Percentiles rank a stretch among this genome's conserved stretches.
Conservation (phyloP, 2,329 filamentous ascomycete genomes). For the Leptographium flavum region DNA sequence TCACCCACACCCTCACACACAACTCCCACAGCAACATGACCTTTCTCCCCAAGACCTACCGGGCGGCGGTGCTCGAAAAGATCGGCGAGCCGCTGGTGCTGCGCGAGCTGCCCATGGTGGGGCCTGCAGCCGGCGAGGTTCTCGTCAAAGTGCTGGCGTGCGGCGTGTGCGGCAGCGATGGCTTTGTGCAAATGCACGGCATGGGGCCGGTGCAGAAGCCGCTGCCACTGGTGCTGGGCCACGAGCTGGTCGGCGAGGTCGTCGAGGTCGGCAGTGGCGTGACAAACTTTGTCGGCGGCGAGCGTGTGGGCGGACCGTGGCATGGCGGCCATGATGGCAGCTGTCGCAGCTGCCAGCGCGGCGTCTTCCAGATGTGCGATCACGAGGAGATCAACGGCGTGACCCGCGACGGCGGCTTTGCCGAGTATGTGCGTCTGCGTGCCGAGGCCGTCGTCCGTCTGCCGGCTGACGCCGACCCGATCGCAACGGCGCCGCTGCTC, state of each 20-base stretch:
- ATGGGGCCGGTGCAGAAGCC: conserved; percentile 34
- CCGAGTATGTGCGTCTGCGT: conserved; percentile 46
- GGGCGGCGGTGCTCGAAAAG: conserved; percentile 46
- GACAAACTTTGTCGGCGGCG: conserved; percentile 44
- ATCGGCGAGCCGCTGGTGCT: conserved; percentile 37
- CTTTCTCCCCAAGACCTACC: conserved; percentile 48
- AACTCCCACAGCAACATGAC: conserved; percentile 2
- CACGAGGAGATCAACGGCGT: conserved; percentile 51
- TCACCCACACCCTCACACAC: background rate
- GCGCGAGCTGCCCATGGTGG: conserved; percentile 42
- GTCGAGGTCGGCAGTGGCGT: conserved; percentile 44
- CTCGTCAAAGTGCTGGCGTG: conserved; percentile 59
- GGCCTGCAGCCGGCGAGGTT: conserved; percentile 42
- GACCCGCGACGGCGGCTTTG: conserved; percentile 51
- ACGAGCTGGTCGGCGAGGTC: conserved; percentile 57
- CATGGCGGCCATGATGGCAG: conserved; percentile 50
- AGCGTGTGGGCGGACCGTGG: conserved; percentile 54
- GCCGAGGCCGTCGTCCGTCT: conserved; percentile 45
- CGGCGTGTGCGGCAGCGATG: conserved; percentile 56
- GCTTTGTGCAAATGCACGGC: conserved; percentile 28
- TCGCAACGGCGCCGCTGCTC: conserved; percentile 42
- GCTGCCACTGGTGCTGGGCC: conserved; percentile 51
- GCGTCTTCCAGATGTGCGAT: conserved; percentile 55
- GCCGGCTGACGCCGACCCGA: conserved; percentile 35
- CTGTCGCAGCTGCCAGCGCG: conserved; percentile 49